These are phyloP conservation scores for Pythium dissimile DNA, from an alignment of 352 stramenopile species.

Conservation along the genomic window DNA sequence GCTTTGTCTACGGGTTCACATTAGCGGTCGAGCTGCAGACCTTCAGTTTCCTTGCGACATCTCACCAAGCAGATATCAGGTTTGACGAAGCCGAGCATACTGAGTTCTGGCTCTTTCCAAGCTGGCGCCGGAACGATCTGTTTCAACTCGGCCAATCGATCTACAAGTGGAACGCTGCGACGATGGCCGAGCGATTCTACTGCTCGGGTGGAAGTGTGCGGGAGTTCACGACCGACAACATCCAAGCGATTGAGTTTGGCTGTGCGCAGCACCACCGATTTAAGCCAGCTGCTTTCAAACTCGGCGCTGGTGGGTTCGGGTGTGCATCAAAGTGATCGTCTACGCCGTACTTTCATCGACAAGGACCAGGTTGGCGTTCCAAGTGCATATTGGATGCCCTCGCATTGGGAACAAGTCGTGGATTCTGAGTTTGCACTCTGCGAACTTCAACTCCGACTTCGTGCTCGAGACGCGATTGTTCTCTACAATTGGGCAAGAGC, in stretches of 20 bases:
- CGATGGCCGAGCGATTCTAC: slow-evolving; percentile 9
- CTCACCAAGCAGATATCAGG: slow-evolving; percentile 4
- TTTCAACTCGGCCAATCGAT: background rate
- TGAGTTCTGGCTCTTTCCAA: background rate
- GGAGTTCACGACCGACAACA: background rate
- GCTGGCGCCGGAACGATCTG: slow-evolving; percentile 5
- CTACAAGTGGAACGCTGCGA: background rate
- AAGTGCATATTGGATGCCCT: background rate
- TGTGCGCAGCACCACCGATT: background rate
- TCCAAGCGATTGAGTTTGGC: background rate
- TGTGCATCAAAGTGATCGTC: background rate
- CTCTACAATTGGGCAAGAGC: background rate
- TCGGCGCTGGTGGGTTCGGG: background rate
- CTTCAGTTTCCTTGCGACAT: slow-evolving; percentile 4
- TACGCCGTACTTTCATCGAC: slow-evolving; percentile 2
- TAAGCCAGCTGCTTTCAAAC: background rate
- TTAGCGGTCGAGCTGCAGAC: background rate
- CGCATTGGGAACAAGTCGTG: background rate
- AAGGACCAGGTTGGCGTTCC: background rate
- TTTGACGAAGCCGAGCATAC: background rate
- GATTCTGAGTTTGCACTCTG: slow-evolving; percentile 7
- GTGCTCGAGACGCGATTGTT: background rate
- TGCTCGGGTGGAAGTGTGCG: slow-evolving; percentile 13
- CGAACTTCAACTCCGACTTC: background rate
- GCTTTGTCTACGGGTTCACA: slow-evolving; percentile 5